phyloP scores from a whole-genome alignment of 768 basidiomycete genomes.

The Trametes cubensis region DNA sequence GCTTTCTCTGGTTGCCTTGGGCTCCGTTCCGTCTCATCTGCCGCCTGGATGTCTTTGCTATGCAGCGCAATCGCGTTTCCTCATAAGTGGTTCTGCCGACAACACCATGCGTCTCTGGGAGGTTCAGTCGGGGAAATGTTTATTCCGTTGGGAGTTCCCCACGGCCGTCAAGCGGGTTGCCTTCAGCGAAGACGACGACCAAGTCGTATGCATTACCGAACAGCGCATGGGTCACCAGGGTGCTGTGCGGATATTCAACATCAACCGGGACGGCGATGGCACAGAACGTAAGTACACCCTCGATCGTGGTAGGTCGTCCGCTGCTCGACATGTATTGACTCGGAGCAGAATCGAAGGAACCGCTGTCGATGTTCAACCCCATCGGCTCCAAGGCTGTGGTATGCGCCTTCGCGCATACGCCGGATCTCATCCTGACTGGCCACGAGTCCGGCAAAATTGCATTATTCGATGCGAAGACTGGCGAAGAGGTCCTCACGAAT shows the following conservation, averaged over 20 bases:
- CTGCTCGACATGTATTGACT: not conserved
- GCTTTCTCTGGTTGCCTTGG: not conserved
- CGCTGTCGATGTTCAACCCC: conserved; percentile 79
- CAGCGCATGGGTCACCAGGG: conserved; percentile 94
- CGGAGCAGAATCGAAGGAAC: conserved; percentile 70
- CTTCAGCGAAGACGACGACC: conserved; percentile 83
- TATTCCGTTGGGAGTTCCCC: conserved; percentile 96
- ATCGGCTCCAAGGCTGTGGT: conserved; percentile 97
- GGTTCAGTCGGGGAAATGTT: conserved; percentile 86
- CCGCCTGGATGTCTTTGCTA: not conserved
- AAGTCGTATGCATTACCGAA: conserved; percentile 92
- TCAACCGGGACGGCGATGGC: conserved; percentile 83
- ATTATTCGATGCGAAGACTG: conserved; percentile 85
- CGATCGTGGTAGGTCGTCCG: not conserved
- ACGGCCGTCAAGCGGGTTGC: conserved; percentile 96
- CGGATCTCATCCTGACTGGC: conserved; percentile 83
- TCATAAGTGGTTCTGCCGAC: conserved; percentile 93
- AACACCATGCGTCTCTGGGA: conserved; percentile 91
- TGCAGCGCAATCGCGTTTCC: conserved; percentile 78
- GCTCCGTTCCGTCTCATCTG: not conserved
- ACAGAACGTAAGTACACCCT: conserved; percentile 66
- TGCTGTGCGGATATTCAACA: conserved; percentile 86
- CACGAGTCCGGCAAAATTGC: conserved; percentile 97
- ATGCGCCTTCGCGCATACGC: conserved; percentile 83
- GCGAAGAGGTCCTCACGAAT: conserved; percentile 81